phyloP scores from a whole-genome alignment of 2,329 filamentous ascomycete species.

The Sclerotinia trifoliorum region DNA sequence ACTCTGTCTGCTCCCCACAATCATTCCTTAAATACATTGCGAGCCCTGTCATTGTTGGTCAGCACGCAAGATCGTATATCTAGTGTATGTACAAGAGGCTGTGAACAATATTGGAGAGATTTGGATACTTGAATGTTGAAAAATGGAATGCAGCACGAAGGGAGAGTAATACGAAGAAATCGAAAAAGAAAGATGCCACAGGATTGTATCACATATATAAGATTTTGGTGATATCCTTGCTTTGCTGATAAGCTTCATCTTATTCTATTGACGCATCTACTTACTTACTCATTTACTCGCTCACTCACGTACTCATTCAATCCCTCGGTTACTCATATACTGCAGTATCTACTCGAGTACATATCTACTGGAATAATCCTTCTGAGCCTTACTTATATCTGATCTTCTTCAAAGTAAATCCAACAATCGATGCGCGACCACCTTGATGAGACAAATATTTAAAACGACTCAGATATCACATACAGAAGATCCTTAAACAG shows the following conservation, averaged over 20 bases:
- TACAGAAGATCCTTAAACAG: background rate
- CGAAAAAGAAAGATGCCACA: background rate
- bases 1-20: conserved; percentile 6
- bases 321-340: background rate
- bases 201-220: conserved; percentile 4
- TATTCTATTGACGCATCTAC: background rate
- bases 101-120: conserved; percentile 7
- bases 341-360: no score
- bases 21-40: background rate
- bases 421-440: background rate
- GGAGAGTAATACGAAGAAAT: background rate
- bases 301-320: no score
- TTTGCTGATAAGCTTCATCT: conserved; percentile 3
- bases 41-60: conserved; percentile 10
- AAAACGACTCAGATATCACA: background rate
- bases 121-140: background rate
- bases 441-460: background rate
- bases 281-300: background rate
- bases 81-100: background rate
- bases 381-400: background rate
- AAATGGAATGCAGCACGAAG: background rate
- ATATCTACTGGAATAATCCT: background rate
- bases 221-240: background rate
- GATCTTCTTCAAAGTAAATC: background rate
- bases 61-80: background rate